These are phyloP conservation scores for Pleurotus djamor DNA, from an alignment of 768 basidiomycete genomes.

Conservation along the genomic window DNA sequence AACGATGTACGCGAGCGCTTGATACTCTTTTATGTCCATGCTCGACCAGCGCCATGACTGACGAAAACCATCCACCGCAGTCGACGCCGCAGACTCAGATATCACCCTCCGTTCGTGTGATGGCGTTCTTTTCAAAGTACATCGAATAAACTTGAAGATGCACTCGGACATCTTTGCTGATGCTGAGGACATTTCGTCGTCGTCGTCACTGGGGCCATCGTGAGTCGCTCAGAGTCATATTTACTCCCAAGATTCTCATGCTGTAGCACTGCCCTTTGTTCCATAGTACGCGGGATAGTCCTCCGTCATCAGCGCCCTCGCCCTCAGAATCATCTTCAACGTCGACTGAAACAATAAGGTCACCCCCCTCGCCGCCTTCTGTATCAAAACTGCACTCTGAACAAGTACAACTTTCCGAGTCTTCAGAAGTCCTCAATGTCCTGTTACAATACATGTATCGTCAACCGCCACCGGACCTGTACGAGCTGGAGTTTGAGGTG, in stretches of 20 bases:
- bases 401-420: conserved; percentile 10
- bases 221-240: background rate
- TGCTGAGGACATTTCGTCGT: background rate
- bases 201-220: background rate
- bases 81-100: conserved; percentile 3
- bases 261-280: background rate
- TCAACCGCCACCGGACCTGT: conserved; percentile 16
- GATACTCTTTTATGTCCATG: no score
- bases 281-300: no score
- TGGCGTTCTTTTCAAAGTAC: conserved; percentile 8
- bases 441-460: conserved; percentile 19
- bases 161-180: conserved; percentile 10
- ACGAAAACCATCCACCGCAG: background rate
- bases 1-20: background rate
- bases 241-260: background rate
- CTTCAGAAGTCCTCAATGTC: conserved; percentile 10
- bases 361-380: background rate
- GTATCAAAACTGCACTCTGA: conserved; percentile 2
- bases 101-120: conserved; percentile 7
- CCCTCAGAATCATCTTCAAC: background rate
- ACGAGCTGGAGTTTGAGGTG: conserved; percentile 8
- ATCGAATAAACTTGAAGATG: conserved; percentile 12
- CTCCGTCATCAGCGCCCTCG: background rate
- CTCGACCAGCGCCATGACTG: background rate
- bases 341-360: no score